Conservation (phyloP, 257 asterid genomes). For the Penstemon eatonii region DNA sequence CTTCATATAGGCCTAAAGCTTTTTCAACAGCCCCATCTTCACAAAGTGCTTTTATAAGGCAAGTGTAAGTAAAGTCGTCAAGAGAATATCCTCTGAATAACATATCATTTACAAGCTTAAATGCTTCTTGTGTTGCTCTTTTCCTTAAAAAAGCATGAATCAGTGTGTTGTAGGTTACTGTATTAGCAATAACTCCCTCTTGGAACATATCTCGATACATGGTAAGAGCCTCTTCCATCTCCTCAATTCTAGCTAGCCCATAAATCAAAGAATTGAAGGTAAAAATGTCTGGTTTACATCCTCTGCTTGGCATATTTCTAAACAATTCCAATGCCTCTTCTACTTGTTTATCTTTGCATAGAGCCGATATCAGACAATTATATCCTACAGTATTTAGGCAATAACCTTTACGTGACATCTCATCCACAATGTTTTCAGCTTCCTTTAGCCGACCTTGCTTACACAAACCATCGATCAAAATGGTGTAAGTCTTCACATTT, state of each 20-base stretch:
- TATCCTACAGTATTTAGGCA: constrained; percentile 70
- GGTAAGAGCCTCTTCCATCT: constrained; percentile 66
- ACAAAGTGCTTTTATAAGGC: constrained; percentile 78
- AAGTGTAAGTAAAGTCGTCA: constrained; percentile 67
- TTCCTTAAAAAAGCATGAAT: constrained; percentile 64
- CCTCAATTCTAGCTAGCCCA: constrained; percentile 59
- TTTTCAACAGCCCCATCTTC: constrained; percentile 70
- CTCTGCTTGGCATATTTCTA: constrained; percentile 46
- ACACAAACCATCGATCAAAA: constrained; percentile 73
- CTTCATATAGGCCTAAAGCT: constrained; percentile 72
- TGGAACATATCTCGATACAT: constrained; percentile 69
- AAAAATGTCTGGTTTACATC: constrained; percentile 70
- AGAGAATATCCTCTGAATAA: constrained; percentile 66
- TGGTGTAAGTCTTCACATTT: constrained; percentile 68
- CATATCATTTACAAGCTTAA: constrained; percentile 80
- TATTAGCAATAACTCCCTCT: constrained; percentile 83
- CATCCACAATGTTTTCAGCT: constrained; percentile 53
- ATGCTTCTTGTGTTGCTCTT: constrained; percentile 57
- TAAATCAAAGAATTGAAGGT: constrained; percentile 72
- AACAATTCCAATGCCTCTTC: constrained; percentile 55
- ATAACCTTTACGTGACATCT: constrained; percentile 65
- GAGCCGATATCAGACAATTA: constrained; percentile 73
- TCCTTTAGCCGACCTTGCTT: constrained; percentile 63
- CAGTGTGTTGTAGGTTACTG: constrained; percentile 75
- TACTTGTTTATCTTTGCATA: constrained; percentile 65